Evolutionary conservation across 768 basidiomycete species (phyloP).

Genomic region (Boletus pseudopeckii): DNA sequence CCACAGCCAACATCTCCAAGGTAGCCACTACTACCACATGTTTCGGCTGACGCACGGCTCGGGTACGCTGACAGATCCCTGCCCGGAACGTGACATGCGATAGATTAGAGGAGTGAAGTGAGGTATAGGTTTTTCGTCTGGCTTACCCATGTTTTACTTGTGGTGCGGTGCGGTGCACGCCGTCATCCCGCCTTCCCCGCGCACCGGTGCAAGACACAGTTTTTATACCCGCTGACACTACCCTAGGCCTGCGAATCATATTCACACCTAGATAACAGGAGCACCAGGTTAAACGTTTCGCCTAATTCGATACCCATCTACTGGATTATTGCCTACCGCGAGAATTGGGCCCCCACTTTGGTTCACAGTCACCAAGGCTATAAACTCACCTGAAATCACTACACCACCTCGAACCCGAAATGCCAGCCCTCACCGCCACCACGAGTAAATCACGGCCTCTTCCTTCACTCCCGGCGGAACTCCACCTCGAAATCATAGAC

Average conservation of each 20-base stretch:
- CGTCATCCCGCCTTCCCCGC: slow-evolving; percentile 10
- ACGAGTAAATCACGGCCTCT: slow-evolving; percentile 2
- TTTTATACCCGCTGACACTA: neutral
- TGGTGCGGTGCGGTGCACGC: slow-evolving; percentile 3
- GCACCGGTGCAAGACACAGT: slow-evolving; percentile 10
- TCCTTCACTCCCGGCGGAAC: slow-evolving; percentile 28
- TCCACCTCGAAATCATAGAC: slow-evolving; percentile 31
- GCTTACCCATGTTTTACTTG: neutral
- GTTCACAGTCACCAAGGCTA: neutral
- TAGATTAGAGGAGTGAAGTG: slow-evolving; percentile 1
- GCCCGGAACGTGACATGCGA: neutral
- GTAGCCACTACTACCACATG: neutral
- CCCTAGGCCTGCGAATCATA: neutral
- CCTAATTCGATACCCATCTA: slow-evolving; percentile 3
- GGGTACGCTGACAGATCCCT: neutral
- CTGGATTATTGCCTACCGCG: neutral
- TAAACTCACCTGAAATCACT: slow-evolving; percentile 10
- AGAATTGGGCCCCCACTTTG: neutral
- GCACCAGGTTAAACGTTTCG: neutral
- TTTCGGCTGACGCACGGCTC: neutral
- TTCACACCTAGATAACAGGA: neutral
- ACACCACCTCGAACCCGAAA: neutral
- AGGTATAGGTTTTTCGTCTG: neutral
- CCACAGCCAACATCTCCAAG: neutral
- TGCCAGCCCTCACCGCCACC: neutral